Evolutionary conservation across 2,329 filamentous ascomycete species (phyloP), one percentile per base, ranked within the genome.

Genomic region (Acrocalymma vagum): DNA sequence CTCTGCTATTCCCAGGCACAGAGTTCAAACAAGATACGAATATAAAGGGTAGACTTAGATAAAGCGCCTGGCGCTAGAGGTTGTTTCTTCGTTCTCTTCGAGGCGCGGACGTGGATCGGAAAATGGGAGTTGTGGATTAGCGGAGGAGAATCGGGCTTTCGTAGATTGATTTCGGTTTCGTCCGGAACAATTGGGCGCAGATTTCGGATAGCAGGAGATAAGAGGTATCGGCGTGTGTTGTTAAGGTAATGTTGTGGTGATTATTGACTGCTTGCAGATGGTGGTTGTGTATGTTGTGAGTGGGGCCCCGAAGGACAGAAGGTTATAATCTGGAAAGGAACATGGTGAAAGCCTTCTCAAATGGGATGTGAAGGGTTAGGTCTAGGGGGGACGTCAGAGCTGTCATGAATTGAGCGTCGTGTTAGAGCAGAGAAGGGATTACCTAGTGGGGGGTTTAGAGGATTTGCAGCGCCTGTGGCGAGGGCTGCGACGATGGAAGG

Each of bases 301-400:
- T 47, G 49, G 59, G 62, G 60, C 64, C 66, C 67, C 65, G 58
- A 60, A 57, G 64, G 67, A 65, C 62, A 44, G 47, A 25, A 37
- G 50, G 65, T 60, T 70, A 70, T 69, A 63, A 70, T 63, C 65
- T 65, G 36, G 50, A 54, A 36, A 61, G 43, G 40, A 63, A 60
- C 68, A 70, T 71, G 44, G 39, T 61, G 63, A 42, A 54, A 45
- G 42, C n/a, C n/a, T n/a, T n/a, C n/a, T n/a, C n/a, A n/a, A n/a
- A n/a, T n/a, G n/a, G n/a, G n/a, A n/a, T 37, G 43, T 48, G 42
- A 40, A 50, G 40, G 33, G 55, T 58, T 55, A 62, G 65, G 62
- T 59, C 56, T 54, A 52, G 44, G 59, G 54, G 53, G 58, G 58
- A 48, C 43, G 51, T 42, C 42, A 53, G 50, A 42, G 42, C n/a